A percentile compares a stretch with the other conserved stretches of the same genome.
These are phyloP conservation scores for Verbena officinalis DNA, from an alignment of 257 asterid species.

Conservation along the genomic window DNA sequence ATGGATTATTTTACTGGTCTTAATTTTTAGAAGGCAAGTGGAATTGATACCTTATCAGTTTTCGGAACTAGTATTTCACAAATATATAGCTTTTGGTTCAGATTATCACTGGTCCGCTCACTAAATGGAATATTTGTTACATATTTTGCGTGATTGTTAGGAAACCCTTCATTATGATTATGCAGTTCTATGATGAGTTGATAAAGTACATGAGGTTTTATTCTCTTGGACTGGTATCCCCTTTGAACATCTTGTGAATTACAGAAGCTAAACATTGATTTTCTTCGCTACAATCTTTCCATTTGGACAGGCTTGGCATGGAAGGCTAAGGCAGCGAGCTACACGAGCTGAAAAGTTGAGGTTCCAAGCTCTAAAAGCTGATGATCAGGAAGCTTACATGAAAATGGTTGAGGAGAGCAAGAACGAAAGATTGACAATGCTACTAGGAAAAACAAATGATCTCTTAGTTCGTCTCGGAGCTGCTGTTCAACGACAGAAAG, in stretches of 20 bases:
- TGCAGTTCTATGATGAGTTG: slow-evolving; percentile 17
- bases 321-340: slow-evolving; percentile 95
- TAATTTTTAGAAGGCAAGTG: slow-evolving; percentile 8
- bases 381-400: slow-evolving; percentile 99
- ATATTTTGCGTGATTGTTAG: neutral
- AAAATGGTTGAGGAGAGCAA: slow-evolving; percentile 99
- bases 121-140: slow-evolving; percentile 7
- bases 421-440: slow-evolving; percentile 93
- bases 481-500: slow-evolving; percentile 98
- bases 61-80: neutral
- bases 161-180: neutral
- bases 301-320: slow-evolving; percentile 92
- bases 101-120: slow-evolving; percentile 1
- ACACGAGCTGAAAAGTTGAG: slow-evolving; percentile 93
- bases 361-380: slow-evolving; percentile 97
- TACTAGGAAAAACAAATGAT: slow-evolving; percentile 93
- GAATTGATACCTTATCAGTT: neutral
- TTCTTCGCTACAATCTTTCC: slow-evolving; percentile 8
- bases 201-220: neutral
- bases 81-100: neutral
- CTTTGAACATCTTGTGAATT: slow-evolving; percentile 18
- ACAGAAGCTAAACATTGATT: neutral
- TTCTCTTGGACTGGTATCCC: slow-evolving; percentile 20
- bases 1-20: neutral
- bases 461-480: slow-evolving; percentile 93